Evolutionary conservation across 257 asterid species (phyloP).

Genomic region (Solanum medicagineum): DNA sequence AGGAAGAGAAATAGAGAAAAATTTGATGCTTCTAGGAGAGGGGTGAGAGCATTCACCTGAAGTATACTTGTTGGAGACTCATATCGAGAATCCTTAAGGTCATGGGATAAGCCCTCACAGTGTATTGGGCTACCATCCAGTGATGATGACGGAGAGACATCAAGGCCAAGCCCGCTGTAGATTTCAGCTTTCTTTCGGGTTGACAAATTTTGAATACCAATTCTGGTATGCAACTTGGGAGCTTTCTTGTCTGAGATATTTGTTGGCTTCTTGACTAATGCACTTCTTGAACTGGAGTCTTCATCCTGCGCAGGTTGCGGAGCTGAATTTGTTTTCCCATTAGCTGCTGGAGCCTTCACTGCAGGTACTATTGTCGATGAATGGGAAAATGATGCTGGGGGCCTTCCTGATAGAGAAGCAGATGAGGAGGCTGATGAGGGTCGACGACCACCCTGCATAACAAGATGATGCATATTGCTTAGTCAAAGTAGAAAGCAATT

Average conservation of each 20-base stretch:
- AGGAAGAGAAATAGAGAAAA: background rate
- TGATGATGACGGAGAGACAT: conserved; percentile 12
- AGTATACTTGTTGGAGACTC: conserved; percentile 35
- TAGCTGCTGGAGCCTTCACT: background rate
- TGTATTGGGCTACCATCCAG: background rate
- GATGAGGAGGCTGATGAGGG: background rate
- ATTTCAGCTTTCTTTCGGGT: conserved; percentile 7
- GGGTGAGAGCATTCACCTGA: conserved; percentile 42
- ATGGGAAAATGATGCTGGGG: background rate
- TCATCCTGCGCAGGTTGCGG: background rate
- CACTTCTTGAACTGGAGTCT: background rate
- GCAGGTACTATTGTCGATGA: background rate
- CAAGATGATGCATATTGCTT: background rate
- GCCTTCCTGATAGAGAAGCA: background rate
- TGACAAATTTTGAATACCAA: conserved; percentile 1
- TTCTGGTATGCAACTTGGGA: background rate
- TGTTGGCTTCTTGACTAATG: background rate
- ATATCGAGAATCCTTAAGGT: background rate
- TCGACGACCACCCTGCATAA: background rate
- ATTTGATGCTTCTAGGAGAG: background rate
- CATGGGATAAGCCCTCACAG: background rate
- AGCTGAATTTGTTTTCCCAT: background rate
- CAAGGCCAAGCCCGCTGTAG: conserved; percentile 16
- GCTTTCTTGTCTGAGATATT: background rate
- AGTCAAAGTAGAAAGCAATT: background rate